phyloP scores from a whole-genome alignment of 73 alveolate species.

The Blepharisma stoltei region DNA sequence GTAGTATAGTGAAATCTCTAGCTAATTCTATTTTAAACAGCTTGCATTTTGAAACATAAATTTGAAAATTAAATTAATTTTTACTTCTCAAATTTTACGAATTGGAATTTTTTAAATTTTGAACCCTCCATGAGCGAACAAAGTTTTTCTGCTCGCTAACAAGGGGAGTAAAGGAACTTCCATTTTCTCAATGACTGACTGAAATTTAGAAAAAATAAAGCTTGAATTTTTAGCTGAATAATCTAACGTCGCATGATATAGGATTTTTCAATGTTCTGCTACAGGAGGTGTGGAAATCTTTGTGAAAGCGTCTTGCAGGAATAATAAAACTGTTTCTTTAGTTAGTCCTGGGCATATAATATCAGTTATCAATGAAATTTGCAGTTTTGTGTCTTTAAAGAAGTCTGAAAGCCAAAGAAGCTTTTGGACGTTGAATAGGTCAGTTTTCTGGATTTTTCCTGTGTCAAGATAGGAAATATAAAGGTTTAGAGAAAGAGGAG shows the following conservation, averaged over 20 bases:
- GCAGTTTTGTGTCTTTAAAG: slow-evolving; percentile 20
- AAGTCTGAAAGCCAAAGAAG: slow-evolving; percentile 18
- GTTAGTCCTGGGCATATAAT: not conserved
- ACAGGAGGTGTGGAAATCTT: not conserved
- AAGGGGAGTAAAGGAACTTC: too few species aligned
- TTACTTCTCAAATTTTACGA: too few species aligned
- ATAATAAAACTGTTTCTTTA: slow-evolving; percentile 19
- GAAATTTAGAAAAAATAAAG: not conserved
- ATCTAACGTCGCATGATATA: not conserved
- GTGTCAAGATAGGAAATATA: not conserved
- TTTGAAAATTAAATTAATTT: too few species aligned
- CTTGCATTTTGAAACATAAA: too few species aligned
- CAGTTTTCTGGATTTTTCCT: not conserved
- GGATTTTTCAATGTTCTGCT: not conserved
- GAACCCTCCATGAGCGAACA: too few species aligned
- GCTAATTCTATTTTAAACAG: too few species aligned
- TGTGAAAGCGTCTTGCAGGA: slow-evolving; percentile 7
- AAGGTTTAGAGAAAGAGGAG: not conserved
- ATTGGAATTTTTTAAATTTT: too few species aligned
- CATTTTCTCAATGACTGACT: not conserved
- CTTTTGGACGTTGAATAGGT: slow-evolving; percentile 11
- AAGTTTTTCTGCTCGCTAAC: too few species aligned
- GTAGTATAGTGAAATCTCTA: too few species aligned
- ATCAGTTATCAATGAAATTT: not conserved
- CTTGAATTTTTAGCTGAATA: not conserved